A percentile compares a stretch with the other conserved stretches of the same genome.
Conservation (phyloP, 169 alveolate genomes). For the Pseudocohnilembus persalinus region DNA sequence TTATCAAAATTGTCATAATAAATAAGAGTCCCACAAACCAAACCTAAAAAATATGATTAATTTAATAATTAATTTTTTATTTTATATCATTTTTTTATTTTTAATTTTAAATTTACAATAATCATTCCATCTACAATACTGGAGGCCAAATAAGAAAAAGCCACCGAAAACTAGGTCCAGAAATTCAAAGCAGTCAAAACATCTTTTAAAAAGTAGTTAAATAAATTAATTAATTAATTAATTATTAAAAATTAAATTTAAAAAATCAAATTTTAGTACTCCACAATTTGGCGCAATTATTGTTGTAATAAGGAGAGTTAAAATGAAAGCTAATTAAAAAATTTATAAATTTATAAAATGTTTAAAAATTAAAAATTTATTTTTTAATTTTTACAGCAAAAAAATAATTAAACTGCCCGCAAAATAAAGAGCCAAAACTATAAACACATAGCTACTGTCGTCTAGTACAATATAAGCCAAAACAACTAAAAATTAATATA, state of each 20-base stretch:
- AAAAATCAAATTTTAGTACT: neutral
- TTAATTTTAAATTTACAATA: too few species aligned
- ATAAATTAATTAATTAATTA: too few species aligned
- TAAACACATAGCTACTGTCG: neutral
- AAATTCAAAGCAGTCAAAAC: neutral
- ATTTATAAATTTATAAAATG: too few species aligned
- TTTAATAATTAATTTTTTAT: too few species aligned
- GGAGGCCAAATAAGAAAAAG: neutral
- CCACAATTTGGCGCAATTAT: neutral
- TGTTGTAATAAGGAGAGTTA: neutral
- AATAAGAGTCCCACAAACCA: constrained; percentile 36
- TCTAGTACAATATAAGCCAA: neutral
- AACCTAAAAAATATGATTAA: too few species aligned
- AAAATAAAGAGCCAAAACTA: constrained; percentile 3
- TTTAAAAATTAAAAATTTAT: too few species aligned
- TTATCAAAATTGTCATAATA: neutral
- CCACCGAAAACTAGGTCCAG: constrained; percentile 6
- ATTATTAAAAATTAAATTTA: too few species aligned
- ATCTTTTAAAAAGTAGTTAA: neutral
- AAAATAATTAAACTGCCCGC: constrained; percentile 8
- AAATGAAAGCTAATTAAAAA: constrained; percentile 19
- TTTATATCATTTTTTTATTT: too few species aligned
- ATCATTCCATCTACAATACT: constrained; percentile 1
- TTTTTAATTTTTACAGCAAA: too few species aligned
- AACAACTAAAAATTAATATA: constrained; percentile 7